Conservation (phyloP, 208 protist genomes). For the Leishmania mexicana region DNA sequence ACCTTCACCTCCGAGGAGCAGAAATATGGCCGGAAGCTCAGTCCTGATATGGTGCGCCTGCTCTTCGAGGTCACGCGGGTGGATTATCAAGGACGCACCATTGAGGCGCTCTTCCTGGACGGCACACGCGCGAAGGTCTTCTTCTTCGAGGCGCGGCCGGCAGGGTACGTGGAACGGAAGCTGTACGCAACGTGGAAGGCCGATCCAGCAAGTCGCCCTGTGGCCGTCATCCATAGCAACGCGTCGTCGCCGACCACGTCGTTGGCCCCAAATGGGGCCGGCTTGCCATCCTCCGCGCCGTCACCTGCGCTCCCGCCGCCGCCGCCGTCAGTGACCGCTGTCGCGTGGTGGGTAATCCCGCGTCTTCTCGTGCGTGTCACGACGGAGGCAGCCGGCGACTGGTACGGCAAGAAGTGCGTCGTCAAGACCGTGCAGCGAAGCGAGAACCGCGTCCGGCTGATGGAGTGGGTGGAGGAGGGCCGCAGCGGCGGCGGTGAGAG, state of each 20-base stretch:
- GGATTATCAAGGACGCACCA: conserved; percentile 36
- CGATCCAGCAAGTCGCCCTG: conserved; percentile 67
- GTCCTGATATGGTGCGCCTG: conserved; percentile 47
- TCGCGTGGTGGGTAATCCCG: conserved; percentile 77
- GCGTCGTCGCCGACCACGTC: conserved; percentile 19
- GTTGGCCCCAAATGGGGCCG: background rate
- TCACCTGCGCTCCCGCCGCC: background rate
- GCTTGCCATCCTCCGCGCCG: background rate
- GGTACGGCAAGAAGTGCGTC: conserved; percentile 73
- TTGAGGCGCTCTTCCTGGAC: conserved; percentile 77
- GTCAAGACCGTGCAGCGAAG: conserved; percentile 53
- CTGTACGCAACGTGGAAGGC: conserved; percentile 70
- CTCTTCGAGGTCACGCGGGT: conserved; percentile 76
- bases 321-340: background rate
- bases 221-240: conserved; percentile 29
- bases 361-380: conserved; percentile 75
- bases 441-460: conserved; percentile 61
- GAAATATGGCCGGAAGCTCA: conserved; percentile 53
- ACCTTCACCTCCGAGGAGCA: conserved; percentile 53
- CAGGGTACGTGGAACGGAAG: conserved; percentile 72
- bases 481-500: conserved; percentile 6
- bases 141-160: conserved; percentile 61
- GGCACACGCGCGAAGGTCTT: conserved; percentile 56
- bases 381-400: conserved; percentile 51
- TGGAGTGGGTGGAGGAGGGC: conserved; percentile 14